Conservation (phyloP, 106 monocot genomes). For the Apostasia ramifera region DNA sequence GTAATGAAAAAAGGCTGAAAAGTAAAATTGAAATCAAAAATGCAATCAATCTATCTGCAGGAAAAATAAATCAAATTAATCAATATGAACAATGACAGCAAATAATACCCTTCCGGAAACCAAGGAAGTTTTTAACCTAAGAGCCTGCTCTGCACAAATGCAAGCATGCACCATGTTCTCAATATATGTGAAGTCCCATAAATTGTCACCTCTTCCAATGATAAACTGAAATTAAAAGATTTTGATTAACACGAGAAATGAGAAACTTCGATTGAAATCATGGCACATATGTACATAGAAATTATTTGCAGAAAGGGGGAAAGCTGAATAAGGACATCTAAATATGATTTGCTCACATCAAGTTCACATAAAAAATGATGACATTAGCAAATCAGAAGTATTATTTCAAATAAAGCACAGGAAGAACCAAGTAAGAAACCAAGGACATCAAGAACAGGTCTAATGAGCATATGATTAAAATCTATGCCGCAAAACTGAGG, state of each 20-base stretch:
- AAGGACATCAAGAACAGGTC: not conserved
- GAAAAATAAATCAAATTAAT: not conserved
- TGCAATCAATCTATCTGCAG: not conserved
- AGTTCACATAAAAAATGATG: not conserved
- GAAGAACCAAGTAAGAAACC: not conserved
- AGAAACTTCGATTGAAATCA: not conserved
- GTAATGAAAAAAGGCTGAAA: slow-evolving; percentile 88
- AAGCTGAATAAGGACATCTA: not conserved
- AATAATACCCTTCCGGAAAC: slow-evolving; percentile 74
- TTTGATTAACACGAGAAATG: not conserved
- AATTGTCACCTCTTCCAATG: slow-evolving; percentile 56
- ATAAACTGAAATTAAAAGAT: slow-evolving; percentile 53
- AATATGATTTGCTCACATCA: not conserved
- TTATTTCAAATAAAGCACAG: not conserved
- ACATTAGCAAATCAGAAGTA: not conserved
- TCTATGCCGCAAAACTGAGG: too few species aligned
- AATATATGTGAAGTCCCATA: slow-evolving; percentile 80
- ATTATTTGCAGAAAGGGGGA: not conserved
- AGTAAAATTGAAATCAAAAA: not conserved
- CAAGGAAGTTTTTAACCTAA: slow-evolving; percentile 32
- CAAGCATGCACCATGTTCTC: slow-evolving; percentile 88
- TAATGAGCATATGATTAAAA: not conserved
- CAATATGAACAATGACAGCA: not conserved
- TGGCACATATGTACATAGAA: not conserved
- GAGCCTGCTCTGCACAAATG: slow-evolving; percentile 62